Evolutionary conservation across 352 stramenopile genomes (phyloP).

Genomic region (Globisporangium uncinulatum): DNA sequence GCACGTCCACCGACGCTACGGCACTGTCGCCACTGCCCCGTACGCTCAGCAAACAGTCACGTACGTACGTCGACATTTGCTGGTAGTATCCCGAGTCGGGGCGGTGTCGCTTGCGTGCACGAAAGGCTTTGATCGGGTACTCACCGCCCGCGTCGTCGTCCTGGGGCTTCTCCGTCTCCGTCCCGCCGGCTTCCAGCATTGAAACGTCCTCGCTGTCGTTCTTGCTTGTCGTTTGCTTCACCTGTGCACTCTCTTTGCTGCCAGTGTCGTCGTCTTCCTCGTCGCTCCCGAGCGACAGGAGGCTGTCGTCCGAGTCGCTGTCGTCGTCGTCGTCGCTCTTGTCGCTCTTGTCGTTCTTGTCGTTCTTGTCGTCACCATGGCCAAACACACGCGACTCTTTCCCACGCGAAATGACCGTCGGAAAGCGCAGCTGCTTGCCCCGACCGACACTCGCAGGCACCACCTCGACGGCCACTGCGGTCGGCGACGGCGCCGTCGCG

Average conservation of each 20-base stretch:
- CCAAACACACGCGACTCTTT: slow-evolving; percentile 56
- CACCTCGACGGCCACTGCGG: slow-evolving; percentile 50
- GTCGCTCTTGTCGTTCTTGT: slow-evolving; percentile 14
- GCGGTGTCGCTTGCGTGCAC: slow-evolving; percentile 75
- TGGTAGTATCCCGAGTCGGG: slow-evolving; percentile 79
- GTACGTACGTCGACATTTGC: slow-evolving; percentile 82
- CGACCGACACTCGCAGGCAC: slow-evolving; percentile 62
- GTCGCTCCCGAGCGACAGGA: slow-evolving; percentile 64
- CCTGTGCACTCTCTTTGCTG: slow-evolving; percentile 10
- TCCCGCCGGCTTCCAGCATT: slow-evolving; percentile 10
- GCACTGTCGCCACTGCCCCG: slow-evolving; percentile 31
- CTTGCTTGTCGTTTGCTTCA: slow-evolving; percentile 1
- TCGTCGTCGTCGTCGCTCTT: slow-evolving; percentile 13
- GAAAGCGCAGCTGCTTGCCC: slow-evolving; percentile 78
- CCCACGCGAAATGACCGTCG: slow-evolving; percentile 55
- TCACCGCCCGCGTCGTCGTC: slow-evolving; percentile 8
- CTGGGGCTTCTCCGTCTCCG: slow-evolving; percentile 1
- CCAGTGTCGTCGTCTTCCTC: slow-evolving; percentile 43
- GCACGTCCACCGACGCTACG: slow-evolving; percentile 24
- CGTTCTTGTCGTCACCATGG: slow-evolving; percentile 14
- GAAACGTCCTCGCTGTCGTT: neutral
- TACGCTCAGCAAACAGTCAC: slow-evolving; percentile 75
- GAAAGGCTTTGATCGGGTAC: slow-evolving; percentile 71
- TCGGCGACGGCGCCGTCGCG: neutral
- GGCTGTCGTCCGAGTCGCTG: slow-evolving; percentile 68